These are phyloP conservation scores for Coemansia sp. DNA, from an alignment of 192 early-diverging fungal genomes.

Conservation along the genomic window DNA sequence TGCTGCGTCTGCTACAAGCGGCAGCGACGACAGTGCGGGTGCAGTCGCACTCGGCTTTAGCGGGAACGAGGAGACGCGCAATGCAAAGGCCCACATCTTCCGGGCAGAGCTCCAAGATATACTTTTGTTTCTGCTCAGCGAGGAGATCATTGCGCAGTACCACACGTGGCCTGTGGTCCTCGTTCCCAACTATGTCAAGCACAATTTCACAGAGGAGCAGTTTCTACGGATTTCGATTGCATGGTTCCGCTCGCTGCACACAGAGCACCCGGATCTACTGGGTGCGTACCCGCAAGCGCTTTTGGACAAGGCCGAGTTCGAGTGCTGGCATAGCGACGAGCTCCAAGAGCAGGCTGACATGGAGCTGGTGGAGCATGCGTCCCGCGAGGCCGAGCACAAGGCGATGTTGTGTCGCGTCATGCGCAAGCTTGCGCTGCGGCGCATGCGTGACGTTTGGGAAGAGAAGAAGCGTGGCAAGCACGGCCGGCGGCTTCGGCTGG, in stretches of 20 bases:
- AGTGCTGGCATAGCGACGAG: slow-evolving; percentile 36
- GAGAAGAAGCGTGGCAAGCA: slow-evolving; percentile 33
- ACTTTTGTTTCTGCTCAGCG: slow-evolving; percentile 75
- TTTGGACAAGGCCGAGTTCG: slow-evolving; percentile 33
- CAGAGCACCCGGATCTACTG: slow-evolving; percentile 49
- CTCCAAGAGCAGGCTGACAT: slow-evolving; percentile 29
- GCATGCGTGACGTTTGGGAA: slow-evolving; percentile 29
- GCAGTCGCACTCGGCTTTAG: slow-evolving; percentile 6
- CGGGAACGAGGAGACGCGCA: slow-evolving; percentile 11
- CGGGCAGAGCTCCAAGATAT: slow-evolving; percentile 78
- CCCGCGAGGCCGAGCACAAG: slow-evolving; percentile 36
- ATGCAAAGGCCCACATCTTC: slow-evolving; percentile 52
- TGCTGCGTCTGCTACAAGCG: slow-evolving; percentile 50
- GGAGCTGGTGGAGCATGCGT: slow-evolving; percentile 15
- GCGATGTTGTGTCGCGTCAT: slow-evolving; percentile 43
- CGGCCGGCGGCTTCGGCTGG: slow-evolving; percentile 30
- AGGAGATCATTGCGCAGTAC: slow-evolving; percentile 74
- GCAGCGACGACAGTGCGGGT: slow-evolving; percentile 6
- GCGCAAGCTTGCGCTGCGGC: slow-evolving; percentile 47
- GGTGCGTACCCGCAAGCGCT: slow-evolving; percentile 46
- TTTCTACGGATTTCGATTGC: slow-evolving; percentile 40
- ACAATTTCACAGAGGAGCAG: slow-evolving; percentile 42
- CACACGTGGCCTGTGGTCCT: slow-evolving; percentile 75
- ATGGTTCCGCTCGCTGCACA: slow-evolving; percentile 46
- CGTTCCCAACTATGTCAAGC: slow-evolving; percentile 63